Evolutionary conservation across 805 yeast species (phyloP).

Genomic region (Starmerella potacharoeniae): DNA sequence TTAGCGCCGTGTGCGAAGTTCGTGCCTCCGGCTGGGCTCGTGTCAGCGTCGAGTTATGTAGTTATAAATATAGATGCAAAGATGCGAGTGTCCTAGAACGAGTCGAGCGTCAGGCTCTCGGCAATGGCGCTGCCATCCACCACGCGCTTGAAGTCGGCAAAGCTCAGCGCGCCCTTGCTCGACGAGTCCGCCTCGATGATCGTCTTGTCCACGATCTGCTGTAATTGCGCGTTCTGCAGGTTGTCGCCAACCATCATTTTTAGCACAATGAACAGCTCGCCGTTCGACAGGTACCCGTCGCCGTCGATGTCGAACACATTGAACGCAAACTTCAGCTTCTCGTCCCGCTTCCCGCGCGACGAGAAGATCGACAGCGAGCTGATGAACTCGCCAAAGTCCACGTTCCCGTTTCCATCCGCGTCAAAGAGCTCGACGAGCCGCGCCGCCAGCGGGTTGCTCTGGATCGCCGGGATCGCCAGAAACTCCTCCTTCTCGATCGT

Average conservation of each 20-base stretch:
- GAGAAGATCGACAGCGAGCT: slow-evolving; percentile 79
- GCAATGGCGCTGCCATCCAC: slow-evolving; percentile 32
- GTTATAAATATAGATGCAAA: background rate
- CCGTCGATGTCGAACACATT: slow-evolving; percentile 90
- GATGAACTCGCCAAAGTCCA: slow-evolving; percentile 92
- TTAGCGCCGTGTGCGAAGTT: too few species aligned
- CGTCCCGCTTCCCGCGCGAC: slow-evolving; percentile 66
- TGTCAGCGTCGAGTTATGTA: background rate
- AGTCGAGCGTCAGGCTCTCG: slow-evolving; percentile 29
- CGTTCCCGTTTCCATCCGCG: slow-evolving; percentile 80
- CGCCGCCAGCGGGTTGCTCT: slow-evolving; percentile 77
- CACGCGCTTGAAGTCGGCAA: slow-evolving; percentile 65
- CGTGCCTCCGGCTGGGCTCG: too few species aligned
- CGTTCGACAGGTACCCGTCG: slow-evolving; percentile 91
- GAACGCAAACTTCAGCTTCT: slow-evolving; percentile 79
- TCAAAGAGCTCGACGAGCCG: slow-evolving; percentile 92
- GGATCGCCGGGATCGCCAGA: slow-evolving; percentile 82
- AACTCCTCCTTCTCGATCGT: slow-evolving; percentile 86
- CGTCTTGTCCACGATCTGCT: slow-evolving; percentile 93
- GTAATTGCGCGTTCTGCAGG: slow-evolving; percentile 73
- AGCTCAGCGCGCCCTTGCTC: slow-evolving; percentile 75
- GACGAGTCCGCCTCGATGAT: slow-evolving; percentile 85
- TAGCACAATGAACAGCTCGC: slow-evolving; percentile 82
- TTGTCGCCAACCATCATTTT: slow-evolving; percentile 96
- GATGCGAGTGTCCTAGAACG: slow-evolving; percentile 20